A percentile compares a stretch with the other conserved stretches of the same genome.
Evolutionary conservation across 129 eudicot species (phyloP).

Genomic region (Flaveria robusta): DNA sequence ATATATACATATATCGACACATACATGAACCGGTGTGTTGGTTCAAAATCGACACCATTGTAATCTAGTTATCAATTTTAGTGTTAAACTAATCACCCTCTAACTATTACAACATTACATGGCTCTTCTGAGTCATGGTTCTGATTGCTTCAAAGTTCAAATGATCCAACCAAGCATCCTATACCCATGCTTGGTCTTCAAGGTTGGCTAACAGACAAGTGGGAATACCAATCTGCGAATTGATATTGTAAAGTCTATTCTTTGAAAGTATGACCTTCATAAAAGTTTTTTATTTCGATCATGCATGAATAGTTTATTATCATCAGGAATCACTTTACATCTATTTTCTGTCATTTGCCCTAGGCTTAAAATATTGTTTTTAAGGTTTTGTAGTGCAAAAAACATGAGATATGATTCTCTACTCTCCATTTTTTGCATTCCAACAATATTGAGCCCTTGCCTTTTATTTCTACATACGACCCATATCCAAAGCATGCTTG

Average conservation of each 20-base stretch:
- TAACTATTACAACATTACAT: too few relatives aligned
- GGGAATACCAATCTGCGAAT: background rate
- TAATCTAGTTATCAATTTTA: too few relatives aligned
- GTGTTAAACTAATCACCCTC: too few relatives aligned
- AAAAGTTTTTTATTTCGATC: background rate
- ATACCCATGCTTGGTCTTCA: background rate
- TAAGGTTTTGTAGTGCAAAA: background rate
- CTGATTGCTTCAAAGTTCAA: too few relatives aligned
- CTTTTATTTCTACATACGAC: background rate
- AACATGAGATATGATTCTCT: background rate
- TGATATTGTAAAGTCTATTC: background rate
- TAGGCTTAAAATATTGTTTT: background rate
- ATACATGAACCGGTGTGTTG: too few relatives aligned
- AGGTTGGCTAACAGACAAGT: background rate
- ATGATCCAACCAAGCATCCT: too few relatives aligned
- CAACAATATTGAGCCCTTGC: background rate
- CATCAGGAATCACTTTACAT: background rate
- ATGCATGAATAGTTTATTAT: background rate
- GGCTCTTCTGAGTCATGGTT: too few relatives aligned
- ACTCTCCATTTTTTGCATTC: background rate
- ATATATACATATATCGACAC: too few relatives aligned
- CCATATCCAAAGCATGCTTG: background rate
- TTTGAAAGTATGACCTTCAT: background rate
- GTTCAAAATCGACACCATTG: too few relatives aligned
- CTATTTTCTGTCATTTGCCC: background rate